Base-by-base conservation (phyloP, 2,329 filamentous ascomycete species). In the Tolypocladium amazonense region DNA sequence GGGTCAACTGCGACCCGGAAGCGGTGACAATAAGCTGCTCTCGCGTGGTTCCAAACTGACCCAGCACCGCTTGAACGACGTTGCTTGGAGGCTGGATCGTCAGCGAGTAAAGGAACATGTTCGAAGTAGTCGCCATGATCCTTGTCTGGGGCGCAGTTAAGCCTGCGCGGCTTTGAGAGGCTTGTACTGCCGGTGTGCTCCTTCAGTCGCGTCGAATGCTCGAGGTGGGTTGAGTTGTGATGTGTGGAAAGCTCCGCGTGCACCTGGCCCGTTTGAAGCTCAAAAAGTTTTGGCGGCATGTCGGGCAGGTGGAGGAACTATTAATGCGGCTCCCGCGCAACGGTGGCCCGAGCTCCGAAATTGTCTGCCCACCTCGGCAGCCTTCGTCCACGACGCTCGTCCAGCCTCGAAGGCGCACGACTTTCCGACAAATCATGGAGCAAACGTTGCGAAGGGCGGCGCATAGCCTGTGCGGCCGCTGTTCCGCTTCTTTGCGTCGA, bases 91-190 rank as follows among this genome's bases (percentile, higher is more conserved):
- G 88, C 77, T 97, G 92, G 70, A 99, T 88, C 67, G 94, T 97
- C 79, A 99, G 82, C 70, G 91, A 94, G 79, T 99, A 99, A 79
- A 99, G 87, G 75, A 97, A 97, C 91, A 97, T 96, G 74, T 93
- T 93, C 66, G 92, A 97, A 63, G 93, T 97, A 73, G 92, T 96
- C 79, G 94, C 93, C 94, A 97, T 97, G 72, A 72, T 82, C 71
- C 70, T 75, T 70, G 25, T 70, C 70, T 74, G 70, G 71, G 37
- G 75, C 77, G 77, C 77, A 78, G 77, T 72, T 71, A 67, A 76
- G 76, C 77, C 79, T 78, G 78, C 77, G 76, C 76, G 76, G 77
- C 76, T 72, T 65, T 70, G 65, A 62, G 64, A 59, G 59, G 65
- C 62, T 67, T 65, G 60, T 62, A 60, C 62, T 62, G 66, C 69